Conservation (phyloP, 208 protist genomes). For the Phytomonas francai region DNA sequence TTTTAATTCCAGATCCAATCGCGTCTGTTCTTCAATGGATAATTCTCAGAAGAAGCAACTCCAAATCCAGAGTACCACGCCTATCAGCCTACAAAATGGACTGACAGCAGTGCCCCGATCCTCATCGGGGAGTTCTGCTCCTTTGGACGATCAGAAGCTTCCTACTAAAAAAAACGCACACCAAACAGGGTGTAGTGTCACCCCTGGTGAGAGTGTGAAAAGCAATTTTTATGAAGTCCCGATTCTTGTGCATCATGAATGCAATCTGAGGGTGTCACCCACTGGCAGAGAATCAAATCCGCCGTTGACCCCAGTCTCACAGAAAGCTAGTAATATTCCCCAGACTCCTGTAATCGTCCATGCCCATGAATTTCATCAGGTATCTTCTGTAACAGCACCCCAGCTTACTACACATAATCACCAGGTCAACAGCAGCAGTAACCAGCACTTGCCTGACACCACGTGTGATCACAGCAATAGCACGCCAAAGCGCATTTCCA, state of each 20-base stretch:
- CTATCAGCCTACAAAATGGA: not conserved
- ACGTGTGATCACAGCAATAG: not conserved
- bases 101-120: not conserved
- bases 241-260: not conserved
- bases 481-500: not conserved
- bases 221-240: not conserved
- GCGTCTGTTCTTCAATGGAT: not conserved
- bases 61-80: not conserved
- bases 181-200: not conserved
- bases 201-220: not conserved
- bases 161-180: not conserved
- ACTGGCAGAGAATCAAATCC: not conserved
- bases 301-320: not conserved
- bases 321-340: not conserved
- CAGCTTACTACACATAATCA: not conserved
- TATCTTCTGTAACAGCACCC: not conserved
- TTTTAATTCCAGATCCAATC: not conserved
- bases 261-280: not conserved
- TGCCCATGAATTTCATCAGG: not conserved
- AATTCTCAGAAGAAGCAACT: not conserved
- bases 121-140: not conserved
- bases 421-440: not conserved
- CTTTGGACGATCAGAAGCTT: not conserved
- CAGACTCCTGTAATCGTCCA: not conserved
- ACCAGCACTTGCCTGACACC: not conserved